Base-by-base conservation (phyloP, 768 basidiomycete species). In the Calvatia gigantea region DNA sequence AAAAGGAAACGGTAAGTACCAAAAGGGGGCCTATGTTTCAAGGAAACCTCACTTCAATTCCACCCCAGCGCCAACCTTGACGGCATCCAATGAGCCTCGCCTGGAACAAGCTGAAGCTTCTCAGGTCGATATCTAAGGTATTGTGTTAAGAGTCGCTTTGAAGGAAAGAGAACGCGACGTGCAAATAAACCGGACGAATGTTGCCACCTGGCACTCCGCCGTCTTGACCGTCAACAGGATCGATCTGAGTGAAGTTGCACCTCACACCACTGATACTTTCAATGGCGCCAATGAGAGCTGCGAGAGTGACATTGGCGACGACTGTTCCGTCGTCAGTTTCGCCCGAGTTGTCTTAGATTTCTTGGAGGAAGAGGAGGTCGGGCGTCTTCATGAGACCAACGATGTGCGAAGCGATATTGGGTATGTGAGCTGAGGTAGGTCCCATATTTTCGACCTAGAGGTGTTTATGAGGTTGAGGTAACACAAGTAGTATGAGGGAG, bases 201-300 rank as follows among this genome's bases (percentile, higher is more conserved):
- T 86, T 86, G 32, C 82, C 83, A 19, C 85, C 85, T 6, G 81
- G 81, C 53, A 77, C 62, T 4, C 84, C 85, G 25, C 85, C 85
- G 59, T 86, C 85, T 62, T 77, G 66, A 28, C 72, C 73, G 56
- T 85, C 71, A 21, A 79, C 71, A 2, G 83, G 84, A 31, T 74
- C 71, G 37, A 86, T 75, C 48, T 78, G 72, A 25, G 78, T 64
- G 55, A 75, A 83, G 2, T 69, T 64, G 61, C 85, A 86, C 2
- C 69, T 68, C 11, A 80, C 74, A 44, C 69, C 70, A 60, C 72
- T 76, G 37, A 70, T 51, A 7, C 65, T 66, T 29, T 70, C 69
- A 61, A 86, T 84, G 7, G 82, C 78, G 15, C 70, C 70, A 3
- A 76, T 72, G 21, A 86, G 67, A 8, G 70, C 77, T 17, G 71